Percentiles rank a stretch among this genome's conserved stretches.
Conservation (phyloP, 2,329 filamentous ascomycete genomes). For the Akanthomyces dipterigenus region DNA sequence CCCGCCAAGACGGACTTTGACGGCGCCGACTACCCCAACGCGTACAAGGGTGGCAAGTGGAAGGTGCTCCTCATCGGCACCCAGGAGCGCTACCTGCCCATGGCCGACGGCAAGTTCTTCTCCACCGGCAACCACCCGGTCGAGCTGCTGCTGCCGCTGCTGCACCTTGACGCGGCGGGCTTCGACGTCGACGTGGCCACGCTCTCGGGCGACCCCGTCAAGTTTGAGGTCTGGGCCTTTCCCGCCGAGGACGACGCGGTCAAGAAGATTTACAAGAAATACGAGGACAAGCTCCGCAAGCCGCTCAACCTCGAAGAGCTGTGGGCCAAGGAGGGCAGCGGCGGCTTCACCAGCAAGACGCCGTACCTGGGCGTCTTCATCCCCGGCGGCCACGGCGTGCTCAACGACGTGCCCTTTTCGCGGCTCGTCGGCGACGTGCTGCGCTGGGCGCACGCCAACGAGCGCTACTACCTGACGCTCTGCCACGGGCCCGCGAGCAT, state of each 20-base stretch:
- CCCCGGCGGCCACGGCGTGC: slow-evolving; percentile 16
- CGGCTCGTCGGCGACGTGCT: slow-evolving; percentile 16
- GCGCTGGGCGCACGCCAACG: slow-evolving; percentile 16
- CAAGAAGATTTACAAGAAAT: slow-evolving; percentile 20
- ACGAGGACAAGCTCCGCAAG: slow-evolving; percentile 16
- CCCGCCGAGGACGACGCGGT: slow-evolving; percentile 19
- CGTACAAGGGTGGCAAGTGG: slow-evolving; percentile 17
- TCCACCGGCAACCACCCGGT: slow-evolving; percentile 19
- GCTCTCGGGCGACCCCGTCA: slow-evolving; percentile 17
- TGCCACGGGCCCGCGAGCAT: slow-evolving; percentile 16
- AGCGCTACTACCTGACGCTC: slow-evolving; percentile 14
- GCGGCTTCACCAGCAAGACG: slow-evolving; percentile 13
- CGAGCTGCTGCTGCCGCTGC: slow-evolving; percentile 17
- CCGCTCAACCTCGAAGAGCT: slow-evolving; percentile 15
- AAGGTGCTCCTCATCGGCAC: slow-evolving; percentile 17
- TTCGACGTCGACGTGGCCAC: slow-evolving; percentile 18
- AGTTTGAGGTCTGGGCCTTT: slow-evolving; percentile 20
- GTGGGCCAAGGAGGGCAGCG: slow-evolving; percentile 4
- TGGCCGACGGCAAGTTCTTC: slow-evolving; percentile 18
- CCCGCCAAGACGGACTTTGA: slow-evolving; percentile 16
- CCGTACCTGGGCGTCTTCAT: slow-evolving; percentile 17
- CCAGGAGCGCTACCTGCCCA: slow-evolving; percentile 18
- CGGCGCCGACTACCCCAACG: slow-evolving; percentile 15
- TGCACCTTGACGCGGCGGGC: slow-evolving; percentile 17
- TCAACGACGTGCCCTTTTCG: slow-evolving; percentile 16